Conservation (phyloP, 1,284 basidiomycete species). For the Cutaneotrichosporon spelunceum region DNA sequence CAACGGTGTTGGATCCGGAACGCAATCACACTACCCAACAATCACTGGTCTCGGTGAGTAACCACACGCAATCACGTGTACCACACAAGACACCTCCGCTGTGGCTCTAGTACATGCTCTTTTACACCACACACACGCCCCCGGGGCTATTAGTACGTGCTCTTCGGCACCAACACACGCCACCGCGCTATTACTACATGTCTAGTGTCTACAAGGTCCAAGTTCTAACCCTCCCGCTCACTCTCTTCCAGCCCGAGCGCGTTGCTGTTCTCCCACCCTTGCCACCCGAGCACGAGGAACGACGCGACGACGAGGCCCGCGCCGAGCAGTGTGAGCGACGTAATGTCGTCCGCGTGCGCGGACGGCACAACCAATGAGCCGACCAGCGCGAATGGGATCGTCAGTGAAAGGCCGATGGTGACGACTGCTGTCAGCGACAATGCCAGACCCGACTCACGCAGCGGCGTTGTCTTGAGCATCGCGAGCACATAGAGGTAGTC, state of each 20-base stretch:
- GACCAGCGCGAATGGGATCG: slow-evolving; percentile 61
- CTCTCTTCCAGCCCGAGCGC: slow-evolving; percentile 1
- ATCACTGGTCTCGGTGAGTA: too few species aligned
- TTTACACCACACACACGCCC: not conserved
- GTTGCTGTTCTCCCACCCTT: slow-evolving; percentile 41
- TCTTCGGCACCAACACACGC: too few species aligned
- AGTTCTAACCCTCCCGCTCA: not conserved
- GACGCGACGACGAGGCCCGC: slow-evolving; percentile 59
- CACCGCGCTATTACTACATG: slow-evolving; percentile 10
- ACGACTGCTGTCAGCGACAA: slow-evolving; percentile 52
- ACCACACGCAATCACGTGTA: too few species aligned
- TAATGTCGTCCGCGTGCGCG: slow-evolving; percentile 48
- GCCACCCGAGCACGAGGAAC: slow-evolving; percentile 50
- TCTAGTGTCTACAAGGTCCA: slow-evolving; percentile 8
- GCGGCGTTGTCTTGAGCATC: slow-evolving; percentile 94
- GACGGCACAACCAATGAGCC: slow-evolving; percentile 44
- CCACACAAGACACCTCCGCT: too few species aligned
- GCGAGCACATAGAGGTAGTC: slow-evolving; percentile 83
- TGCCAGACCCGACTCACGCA: slow-evolving; percentile 39
- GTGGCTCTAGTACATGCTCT: too few species aligned
- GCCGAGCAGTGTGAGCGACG: slow-evolving; percentile 60
- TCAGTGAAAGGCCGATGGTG: slow-evolving; percentile 90
- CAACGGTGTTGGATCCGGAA: too few species aligned
- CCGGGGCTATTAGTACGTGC: not conserved
- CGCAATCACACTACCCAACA: too few species aligned